These are phyloP conservation scores for Flaveria robusta DNA, from an alignment of 129 eudicot species.

Conservation along the genomic window DNA sequence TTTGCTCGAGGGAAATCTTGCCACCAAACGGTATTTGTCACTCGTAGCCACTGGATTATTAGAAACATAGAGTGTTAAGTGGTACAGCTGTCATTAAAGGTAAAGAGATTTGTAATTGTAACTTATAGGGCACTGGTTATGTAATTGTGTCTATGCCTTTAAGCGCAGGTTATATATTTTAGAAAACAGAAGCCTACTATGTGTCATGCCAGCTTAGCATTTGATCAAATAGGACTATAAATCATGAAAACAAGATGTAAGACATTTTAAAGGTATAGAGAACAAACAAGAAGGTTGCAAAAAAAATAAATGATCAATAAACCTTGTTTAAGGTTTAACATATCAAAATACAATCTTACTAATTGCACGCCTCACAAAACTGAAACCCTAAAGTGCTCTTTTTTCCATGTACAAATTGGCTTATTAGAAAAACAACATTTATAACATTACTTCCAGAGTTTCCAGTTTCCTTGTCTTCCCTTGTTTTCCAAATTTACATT, in stretches of 20 bases:
- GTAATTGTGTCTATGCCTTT: constrained; percentile 8
- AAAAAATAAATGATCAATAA: neutral
- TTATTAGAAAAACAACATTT: neutral
- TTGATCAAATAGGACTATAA: neutral
- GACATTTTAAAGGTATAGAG: neutral
- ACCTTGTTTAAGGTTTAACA: neutral
- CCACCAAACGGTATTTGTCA: constrained; percentile 93
- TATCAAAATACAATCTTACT: neutral
- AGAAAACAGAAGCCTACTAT: neutral
- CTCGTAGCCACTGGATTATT: constrained; percentile 70
- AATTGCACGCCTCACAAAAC: neutral
- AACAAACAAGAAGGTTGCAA: neutral
- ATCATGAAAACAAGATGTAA: neutral
- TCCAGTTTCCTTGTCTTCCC: neutral
- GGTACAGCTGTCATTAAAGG: neutral
- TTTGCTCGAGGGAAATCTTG: constrained; percentile 74
- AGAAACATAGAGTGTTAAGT: constrained; percentile 2
- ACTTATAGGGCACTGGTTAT: neutral
- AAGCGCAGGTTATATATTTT: no score
- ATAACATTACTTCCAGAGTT: neutral
- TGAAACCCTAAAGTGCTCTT: neutral
- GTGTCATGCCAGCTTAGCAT: neutral
- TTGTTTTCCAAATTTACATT: neutral
- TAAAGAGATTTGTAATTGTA: neutral
- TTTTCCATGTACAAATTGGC: neutral